These are phyloP conservation scores for Colletotrichum destructivum DNA, from an alignment of 2,329 filamentous ascomycete species.

Conservation along the genomic window DNA sequence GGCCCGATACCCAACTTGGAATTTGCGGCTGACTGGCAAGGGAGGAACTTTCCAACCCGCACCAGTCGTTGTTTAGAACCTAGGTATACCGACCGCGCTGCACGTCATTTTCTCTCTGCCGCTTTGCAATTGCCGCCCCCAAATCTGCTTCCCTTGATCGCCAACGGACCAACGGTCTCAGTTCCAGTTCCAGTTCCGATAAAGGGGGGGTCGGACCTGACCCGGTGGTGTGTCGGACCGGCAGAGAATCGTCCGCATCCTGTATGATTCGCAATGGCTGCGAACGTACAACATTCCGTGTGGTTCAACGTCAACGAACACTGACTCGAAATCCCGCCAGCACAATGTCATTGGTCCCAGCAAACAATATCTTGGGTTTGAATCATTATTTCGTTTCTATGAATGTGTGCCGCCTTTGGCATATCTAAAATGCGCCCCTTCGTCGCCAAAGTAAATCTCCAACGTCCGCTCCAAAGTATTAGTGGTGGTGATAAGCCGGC, in stretches of 20 bases:
- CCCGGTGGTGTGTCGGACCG: background rate
- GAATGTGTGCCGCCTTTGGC: background rate
- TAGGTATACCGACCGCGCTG: too few species aligned
- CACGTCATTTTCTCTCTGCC: slow-evolving; percentile 8
- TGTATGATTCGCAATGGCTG: too few species aligned
- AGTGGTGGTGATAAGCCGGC: background rate
- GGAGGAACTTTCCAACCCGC: background rate
- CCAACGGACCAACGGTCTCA: slow-evolving; percentile 6
- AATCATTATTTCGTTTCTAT: slow-evolving; percentile 33
- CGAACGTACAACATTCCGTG: too few species aligned
- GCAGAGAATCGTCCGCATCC: too few species aligned
- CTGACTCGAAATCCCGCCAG: background rate
- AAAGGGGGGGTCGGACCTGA: background rate
- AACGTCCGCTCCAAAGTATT: background rate
- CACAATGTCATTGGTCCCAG: background rate
- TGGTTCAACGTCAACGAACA: background rate
- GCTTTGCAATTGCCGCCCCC: slow-evolving; percentile 12
- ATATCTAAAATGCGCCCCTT: background rate
- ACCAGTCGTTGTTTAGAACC: background rate
- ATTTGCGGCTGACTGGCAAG: slow-evolving; percentile 1
- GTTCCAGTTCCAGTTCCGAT: background rate
- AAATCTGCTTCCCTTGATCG: slow-evolving; percentile 16
- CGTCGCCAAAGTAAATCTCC: background rate
- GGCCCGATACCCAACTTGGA: background rate
- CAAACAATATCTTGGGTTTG: background rate